phyloP scores from a whole-genome alignment of 2,329 filamentous ascomycete genomes.

The Botrytis galanthina region DNA sequence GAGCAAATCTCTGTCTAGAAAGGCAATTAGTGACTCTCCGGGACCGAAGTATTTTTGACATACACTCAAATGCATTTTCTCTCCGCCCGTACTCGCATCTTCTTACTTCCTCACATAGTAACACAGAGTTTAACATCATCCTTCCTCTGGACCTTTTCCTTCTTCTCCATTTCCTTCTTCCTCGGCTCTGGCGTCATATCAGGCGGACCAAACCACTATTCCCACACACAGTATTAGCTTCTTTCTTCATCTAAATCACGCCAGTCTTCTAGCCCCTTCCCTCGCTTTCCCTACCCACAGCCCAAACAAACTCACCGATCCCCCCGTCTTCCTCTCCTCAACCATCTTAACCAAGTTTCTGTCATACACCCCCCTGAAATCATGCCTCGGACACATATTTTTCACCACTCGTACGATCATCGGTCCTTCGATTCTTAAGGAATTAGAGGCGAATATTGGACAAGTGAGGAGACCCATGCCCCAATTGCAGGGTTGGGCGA shows the following conservation, averaged over 20 bases:
- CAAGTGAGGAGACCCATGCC: slow-evolving; percentile 13
- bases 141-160: neutral
- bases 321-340: slow-evolving; percentile 7
- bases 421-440: slow-evolving; percentile 13
- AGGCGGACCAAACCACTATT: slow-evolving; percentile 20
- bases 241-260: neutral
- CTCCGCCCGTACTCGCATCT: neutral
- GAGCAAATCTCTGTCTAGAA: neutral
- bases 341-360: slow-evolving; percentile 19
- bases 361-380: slow-evolving; percentile 12
- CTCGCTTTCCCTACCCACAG: neutral
- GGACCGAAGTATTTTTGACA: neutral
- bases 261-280: neutral
- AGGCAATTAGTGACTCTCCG: neutral
- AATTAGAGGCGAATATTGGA: slow-evolving; percentile 7
- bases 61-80: neutral
- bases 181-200: slow-evolving; percentile 1
- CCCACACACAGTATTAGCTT: neutral
- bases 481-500: neutral
- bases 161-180: neutral
- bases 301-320: slow-evolving; percentile 1
- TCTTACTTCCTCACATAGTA: slow-evolving; percentile 3
- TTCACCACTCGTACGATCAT: slow-evolving; percentile 1
- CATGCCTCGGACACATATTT: neutral
- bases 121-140: slow-evolving; percentile 6